Conservation (phyloP, 139 green algal genomes). For the Closterium sp. region DNA sequence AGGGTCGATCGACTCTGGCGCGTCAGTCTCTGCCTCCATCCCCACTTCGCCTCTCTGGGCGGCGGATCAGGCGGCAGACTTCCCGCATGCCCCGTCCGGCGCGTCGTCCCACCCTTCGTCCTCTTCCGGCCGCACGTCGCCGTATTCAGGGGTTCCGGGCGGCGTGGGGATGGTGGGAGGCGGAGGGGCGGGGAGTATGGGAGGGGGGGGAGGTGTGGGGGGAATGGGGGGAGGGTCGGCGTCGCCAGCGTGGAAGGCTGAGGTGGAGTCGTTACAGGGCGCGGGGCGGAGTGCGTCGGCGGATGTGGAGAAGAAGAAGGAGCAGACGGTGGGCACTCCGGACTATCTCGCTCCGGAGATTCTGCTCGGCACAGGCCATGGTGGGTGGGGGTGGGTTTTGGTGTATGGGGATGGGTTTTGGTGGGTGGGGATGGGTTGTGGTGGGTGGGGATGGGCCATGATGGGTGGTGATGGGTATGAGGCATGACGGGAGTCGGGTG, state of each 20-base stretch:
- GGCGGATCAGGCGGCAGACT: neutral
- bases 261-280: neutral
- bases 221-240: neutral
- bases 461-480: no score
- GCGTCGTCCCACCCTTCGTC: conserved; percentile 10
- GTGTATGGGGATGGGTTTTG: neutral
- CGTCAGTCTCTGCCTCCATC: neutral
- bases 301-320: conserved; percentile 8
- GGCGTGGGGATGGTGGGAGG: neutral
- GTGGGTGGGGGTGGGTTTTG: neutral
- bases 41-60: neutral
- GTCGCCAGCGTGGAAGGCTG: conserved; percentile 5
- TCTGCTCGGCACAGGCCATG: conserved; percentile 55
- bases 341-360: conserved; percentile 94
- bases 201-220: neutral
- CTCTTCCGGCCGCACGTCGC: neutral
- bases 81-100: neutral
- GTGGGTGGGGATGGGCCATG: neutral
- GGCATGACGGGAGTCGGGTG: no score
- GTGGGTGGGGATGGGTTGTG: neutral
- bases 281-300: neutral
- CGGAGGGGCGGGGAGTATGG: neutral
- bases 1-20: neutral
- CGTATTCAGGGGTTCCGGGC: neutral
- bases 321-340: conserved; percentile 71